phyloP scores from a whole-genome alignment of 2,329 filamentous ascomycete species.

The Exutisphaerella laricina region DNA sequence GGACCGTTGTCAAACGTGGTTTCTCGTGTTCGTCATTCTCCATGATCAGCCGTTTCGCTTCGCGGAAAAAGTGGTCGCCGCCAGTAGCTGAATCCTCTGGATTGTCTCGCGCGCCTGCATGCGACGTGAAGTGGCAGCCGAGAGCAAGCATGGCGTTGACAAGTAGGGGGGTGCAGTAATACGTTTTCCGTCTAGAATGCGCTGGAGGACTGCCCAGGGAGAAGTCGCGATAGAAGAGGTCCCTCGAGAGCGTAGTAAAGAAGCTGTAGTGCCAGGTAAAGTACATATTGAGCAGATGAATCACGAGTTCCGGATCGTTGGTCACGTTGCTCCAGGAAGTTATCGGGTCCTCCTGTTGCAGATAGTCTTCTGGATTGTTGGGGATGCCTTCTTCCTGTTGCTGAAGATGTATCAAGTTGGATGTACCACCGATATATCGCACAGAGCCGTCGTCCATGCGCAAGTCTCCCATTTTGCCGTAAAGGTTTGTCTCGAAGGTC shows the following conservation, averaged over 20 bases:
- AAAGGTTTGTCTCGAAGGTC: slow-evolving; percentile 69
- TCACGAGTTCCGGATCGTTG: slow-evolving; percentile 68
- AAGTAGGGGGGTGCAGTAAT: slow-evolving; percentile 81
- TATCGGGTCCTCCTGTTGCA: slow-evolving; percentile 60
- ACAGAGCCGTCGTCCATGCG: slow-evolving; percentile 80
- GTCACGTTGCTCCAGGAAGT: slow-evolving; percentile 87
- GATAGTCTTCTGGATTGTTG: slow-evolving; percentile 39
- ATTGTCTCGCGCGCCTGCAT: slow-evolving; percentile 63
- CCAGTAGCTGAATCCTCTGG: slow-evolving; percentile 75
- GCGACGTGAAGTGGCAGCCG: slow-evolving; percentile 86
- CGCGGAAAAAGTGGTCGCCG: slow-evolving; percentile 91
- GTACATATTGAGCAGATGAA: slow-evolving; percentile 93
- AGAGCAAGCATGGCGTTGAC: slow-evolving; percentile 92
- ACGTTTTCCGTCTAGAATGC: slow-evolving; percentile 47
- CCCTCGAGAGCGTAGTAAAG: slow-evolving; percentile 85
- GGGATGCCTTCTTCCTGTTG: slow-evolving; percentile 38
- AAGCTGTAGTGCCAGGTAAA: slow-evolving; percentile 98
- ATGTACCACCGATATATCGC: slow-evolving; percentile 89
- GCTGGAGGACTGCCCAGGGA: slow-evolving; percentile 59
- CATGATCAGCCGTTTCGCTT: slow-evolving; percentile 82
- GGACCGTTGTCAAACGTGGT: slow-evolving; percentile 80
- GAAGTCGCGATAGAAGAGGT: slow-evolving; percentile 82
- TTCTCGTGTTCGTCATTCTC: slow-evolving; percentile 92
- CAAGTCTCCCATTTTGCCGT: slow-evolving; percentile 88
- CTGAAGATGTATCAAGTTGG: slow-evolving; percentile 79